Evolutionary conservation across 2,329 filamentous ascomycete genomes (phyloP).

Genomic region (Capronia coronata): DNA sequence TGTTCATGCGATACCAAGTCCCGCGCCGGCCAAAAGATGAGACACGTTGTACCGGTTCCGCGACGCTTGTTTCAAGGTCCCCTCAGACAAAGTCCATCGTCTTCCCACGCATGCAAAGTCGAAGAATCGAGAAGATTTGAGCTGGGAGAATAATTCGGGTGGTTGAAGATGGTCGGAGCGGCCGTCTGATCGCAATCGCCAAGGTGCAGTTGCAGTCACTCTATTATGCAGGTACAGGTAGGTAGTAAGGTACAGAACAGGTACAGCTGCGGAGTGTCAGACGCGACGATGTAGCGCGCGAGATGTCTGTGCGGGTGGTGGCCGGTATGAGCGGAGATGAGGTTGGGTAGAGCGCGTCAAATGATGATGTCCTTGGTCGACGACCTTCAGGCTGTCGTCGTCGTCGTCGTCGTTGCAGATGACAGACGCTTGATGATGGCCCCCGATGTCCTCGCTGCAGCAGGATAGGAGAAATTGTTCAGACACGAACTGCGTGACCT

Average conservation of each 20-base stretch:
- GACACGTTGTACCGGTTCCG: slow-evolving; percentile 10
- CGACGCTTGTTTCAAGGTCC: slow-evolving; percentile 10
- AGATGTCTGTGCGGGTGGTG: slow-evolving; percentile 1
- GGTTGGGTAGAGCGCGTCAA: slow-evolving; percentile 1
- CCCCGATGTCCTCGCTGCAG: not conserved
- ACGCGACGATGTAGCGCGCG: slow-evolving; percentile 9
- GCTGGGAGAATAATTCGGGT: not conserved
- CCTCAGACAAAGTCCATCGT: slow-evolving; percentile 17
- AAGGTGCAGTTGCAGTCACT: not conserved
- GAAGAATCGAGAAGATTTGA: not conserved
- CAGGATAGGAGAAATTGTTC: slow-evolving; percentile 8
- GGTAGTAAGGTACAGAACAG: no score
- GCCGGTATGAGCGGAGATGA: slow-evolving; percentile 7
- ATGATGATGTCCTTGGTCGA: no score
- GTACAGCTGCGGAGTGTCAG: not conserved
- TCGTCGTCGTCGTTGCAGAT: not conserved
- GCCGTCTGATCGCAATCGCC: not conserved
- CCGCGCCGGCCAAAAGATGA: not conserved
- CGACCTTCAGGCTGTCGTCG: no score
- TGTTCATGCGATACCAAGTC: slow-evolving; percentile 8
- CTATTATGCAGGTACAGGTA: not conserved
- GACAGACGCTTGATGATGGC: not conserved
- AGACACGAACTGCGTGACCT: not conserved
- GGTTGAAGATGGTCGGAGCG: slow-evolving; percentile 10
- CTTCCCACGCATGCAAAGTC: not conserved